Evolutionary conservation across 176 grass and related monocot genomes (phyloP), one percentile per base, ranked within the genome.

Genomic region (Canna indica): DNA sequence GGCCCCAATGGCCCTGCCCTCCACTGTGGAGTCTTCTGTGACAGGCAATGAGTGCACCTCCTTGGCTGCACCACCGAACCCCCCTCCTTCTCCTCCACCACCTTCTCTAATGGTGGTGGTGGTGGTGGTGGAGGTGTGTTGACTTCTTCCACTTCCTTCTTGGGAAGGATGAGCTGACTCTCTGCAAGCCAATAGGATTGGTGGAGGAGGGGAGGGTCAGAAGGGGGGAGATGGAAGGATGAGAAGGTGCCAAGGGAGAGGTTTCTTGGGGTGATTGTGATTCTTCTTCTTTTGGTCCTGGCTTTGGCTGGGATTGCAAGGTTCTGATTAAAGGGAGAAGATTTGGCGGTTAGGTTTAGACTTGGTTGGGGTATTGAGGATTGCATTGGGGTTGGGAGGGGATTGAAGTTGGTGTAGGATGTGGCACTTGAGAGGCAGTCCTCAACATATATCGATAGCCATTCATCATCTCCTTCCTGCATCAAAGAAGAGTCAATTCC

Each of bases 161-260:
- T 83, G 24, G 86, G 89, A 75, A 83, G 77, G 71, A 99, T 81
- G 75, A 91, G 86, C 81, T 99, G 89, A 50, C 94, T 99, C 71
- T 99, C 94, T 31, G 94, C 94, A 50, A 99, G 62, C 94, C 94
- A 99, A 30, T 90, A 47, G 42, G 88, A 83, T 66, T 83, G 94
- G 59, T 99, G 79, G 27, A 65, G 72, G 57, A 85, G 64, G 16
- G 84, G 84, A 14, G 86, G 76, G 0, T 77, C 75, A 2, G 82
- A 80, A 57, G 84, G 81, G 84, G 83, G 67, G 31, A 82, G 56
- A 39, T 80, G 45, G 67, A 86, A 53, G 3, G 71, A 61, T 47
- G 78, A 41, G 59, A 30, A 59, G 47, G 78, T 50, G 20, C 80
- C 75, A 56, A 79, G 64, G 3, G 34, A 47, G 13, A 70, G 79